These are phyloP conservation scores for Pythium folliculosum DNA, from an alignment of 352 stramenopile species.

Conservation along the genomic window DNA sequence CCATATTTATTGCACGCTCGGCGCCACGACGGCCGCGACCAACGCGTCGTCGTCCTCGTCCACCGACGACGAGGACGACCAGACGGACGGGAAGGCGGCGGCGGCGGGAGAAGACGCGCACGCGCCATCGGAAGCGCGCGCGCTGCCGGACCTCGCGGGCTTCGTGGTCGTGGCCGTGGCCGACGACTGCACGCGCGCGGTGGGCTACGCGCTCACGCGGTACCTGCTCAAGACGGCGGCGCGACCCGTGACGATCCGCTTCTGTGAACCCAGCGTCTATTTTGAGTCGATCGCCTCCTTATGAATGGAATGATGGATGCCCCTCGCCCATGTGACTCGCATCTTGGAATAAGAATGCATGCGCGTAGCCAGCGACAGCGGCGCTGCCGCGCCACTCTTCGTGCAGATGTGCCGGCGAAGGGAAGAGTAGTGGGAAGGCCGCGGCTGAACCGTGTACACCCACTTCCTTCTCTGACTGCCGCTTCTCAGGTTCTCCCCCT, in stretches of 20 bases:
- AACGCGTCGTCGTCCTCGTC: neutral
- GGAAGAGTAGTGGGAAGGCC: no score
- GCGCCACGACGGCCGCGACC: neutral
- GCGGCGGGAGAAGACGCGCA: no score
- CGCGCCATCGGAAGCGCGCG: neutral
- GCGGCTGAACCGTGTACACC: no score
- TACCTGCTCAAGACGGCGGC: conserved; percentile 73
- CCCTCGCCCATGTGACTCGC: neutral
- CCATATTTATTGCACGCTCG: conserved; percentile 49
- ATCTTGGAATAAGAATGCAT: neutral
- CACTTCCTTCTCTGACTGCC: no score
- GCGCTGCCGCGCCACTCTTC: no score
- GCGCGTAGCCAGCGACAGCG: no score
- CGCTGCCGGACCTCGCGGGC: conserved; percentile 32
- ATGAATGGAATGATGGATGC: neutral
- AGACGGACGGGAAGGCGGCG: no score
- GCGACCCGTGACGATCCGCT: conserved; percentile 66
- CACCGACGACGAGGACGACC: neutral
- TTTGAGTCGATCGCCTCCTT: conserved; percentile 49
- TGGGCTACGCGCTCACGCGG: conserved; percentile 64
- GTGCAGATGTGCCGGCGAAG: no score
- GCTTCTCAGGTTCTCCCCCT: no score
- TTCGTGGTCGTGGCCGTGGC: conserved; percentile 76
- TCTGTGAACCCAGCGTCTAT: conserved; percentile 78
- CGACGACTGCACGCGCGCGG: conserved; percentile 62